phyloP scores from a whole-genome alignment of 1,284 basidiomycete genomes.

The Cryptococcus floricola region DNA sequence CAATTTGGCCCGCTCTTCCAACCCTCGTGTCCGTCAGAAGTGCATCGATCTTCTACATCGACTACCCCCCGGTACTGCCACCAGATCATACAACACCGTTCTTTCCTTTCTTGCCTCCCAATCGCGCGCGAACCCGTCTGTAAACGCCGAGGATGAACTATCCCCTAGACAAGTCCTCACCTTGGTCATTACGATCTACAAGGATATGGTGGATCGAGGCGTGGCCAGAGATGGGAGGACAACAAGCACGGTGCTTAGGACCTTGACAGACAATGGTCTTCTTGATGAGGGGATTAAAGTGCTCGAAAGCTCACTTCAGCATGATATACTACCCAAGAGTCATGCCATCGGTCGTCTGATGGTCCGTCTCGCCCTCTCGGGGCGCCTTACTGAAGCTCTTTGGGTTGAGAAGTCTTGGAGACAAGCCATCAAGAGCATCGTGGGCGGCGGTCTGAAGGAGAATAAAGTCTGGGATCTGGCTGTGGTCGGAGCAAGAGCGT shows the following conservation, averaged over 20 bases:
- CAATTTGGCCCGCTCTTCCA: slow-evolving; percentile 17
- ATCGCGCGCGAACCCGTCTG: not conserved
- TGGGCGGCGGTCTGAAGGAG: too few relatives aligned
- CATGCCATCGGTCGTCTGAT: slow-evolving; percentile 30
- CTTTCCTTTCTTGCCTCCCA: slow-evolving; percentile 15
- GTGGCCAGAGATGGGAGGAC: slow-evolving; percentile 17
- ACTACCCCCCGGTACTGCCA: not conserved
- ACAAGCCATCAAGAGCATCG: not conserved
- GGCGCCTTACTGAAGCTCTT: slow-evolving; percentile 21
- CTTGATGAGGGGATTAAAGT: slow-evolving; percentile 19
- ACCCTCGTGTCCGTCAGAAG: slow-evolving; percentile 7
- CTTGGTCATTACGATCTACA: slow-evolving; percentile 21
- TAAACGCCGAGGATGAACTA: slow-evolving; percentile 6
- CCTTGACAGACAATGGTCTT: slow-evolving; percentile 20
- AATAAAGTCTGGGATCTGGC: slow-evolving; percentile 22
- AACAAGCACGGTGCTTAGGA: slow-evolving; percentile 18
- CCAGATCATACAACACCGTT: slow-evolving; percentile 15
- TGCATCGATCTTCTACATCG: slow-evolving; percentile 8
- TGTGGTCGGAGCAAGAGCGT: slow-evolving; percentile 29
- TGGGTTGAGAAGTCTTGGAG: slow-evolving; percentile 26
- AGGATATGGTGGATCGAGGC: slow-evolving; percentile 17
- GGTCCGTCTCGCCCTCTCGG: slow-evolving; percentile 20
- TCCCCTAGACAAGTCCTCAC: slow-evolving; percentile 3
- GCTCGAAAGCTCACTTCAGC: slow-evolving; percentile 15
- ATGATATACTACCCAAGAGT: slow-evolving; percentile 16